Conservation (phyloP, 345 rosid species). For the Crucihimalaya himalaica region DNA sequence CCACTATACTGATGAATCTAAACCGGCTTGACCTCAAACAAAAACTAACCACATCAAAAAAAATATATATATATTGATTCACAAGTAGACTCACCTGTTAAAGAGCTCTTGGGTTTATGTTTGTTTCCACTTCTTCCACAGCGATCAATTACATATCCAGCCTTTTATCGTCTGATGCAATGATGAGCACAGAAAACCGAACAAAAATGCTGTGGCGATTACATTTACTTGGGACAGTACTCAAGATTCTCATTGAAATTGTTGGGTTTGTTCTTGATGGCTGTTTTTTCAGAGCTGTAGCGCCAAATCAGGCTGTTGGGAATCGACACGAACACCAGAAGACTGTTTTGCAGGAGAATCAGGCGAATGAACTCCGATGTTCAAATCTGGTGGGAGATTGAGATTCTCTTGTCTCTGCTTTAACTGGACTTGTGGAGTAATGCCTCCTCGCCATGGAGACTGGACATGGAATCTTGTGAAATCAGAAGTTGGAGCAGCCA, state of each 20-base stretch:
- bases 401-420: slow-evolving; percentile 68
- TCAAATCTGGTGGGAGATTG: slow-evolving; percentile 77
- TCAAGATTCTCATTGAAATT: slow-evolving; percentile 1
- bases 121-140: not conserved
- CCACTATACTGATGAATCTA: slow-evolving; percentile 26
- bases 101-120: not conserved
- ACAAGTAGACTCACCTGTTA: slow-evolving; percentile 14
- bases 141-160: not conserved
- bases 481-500: slow-evolving; percentile 48
- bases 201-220: not conserved
- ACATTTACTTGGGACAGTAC: slow-evolving; percentile 13
- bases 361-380: slow-evolving; percentile 82
- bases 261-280: not conserved
- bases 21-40: slow-evolving; percentile 10
- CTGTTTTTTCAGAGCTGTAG: slow-evolving; percentile 61
- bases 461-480: slow-evolving; percentile 65
- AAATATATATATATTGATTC: not conserved
- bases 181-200: not conserved
- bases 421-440: slow-evolving; percentile 53
- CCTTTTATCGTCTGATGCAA: not conserved
- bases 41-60: slow-evolving; percentile 22
- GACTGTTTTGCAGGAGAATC: slow-evolving; percentile 84
- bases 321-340: slow-evolving; percentile 69
- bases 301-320: slow-evolving; percentile 95
- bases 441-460: slow-evolving; percentile 61